These are phyloP conservation scores for Wilcoxina mikolae DNA, from an alignment of 495 filamentous ascomycete genomes.

Conservation along the genomic window DNA sequence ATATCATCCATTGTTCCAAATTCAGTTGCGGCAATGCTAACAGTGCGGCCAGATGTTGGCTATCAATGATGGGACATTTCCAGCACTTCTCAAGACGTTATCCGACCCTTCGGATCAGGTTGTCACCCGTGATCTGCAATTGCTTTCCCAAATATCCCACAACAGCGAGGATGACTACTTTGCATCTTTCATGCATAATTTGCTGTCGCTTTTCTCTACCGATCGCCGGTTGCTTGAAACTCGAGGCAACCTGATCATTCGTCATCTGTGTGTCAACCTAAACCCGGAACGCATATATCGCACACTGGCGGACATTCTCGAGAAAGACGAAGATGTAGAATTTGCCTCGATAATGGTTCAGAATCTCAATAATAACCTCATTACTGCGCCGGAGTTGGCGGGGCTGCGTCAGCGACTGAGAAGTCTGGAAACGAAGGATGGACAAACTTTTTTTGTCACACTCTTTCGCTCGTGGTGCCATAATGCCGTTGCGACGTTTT, in stretches of 20 bases:
- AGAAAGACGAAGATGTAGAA: conserved; percentile 95
- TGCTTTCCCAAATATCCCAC: conserved; percentile 87
- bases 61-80: conserved; percentile 94
- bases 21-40: conserved; percentile 16
- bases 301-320: conserved; percentile 87
- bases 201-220: conserved; percentile 87
- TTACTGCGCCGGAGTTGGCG: conserved; percentile 86
- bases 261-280: conserved; percentile 82
- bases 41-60: conserved; percentile 41
- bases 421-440: conserved; percentile 84
- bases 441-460: conserved; percentile 85
- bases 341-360: conserved; percentile 99
- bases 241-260: conserved; percentile 87
- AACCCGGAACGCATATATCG: conserved; percentile 93
- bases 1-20: conserved; percentile 2
- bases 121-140: conserved; percentile 84
- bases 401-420: conserved; percentile 80
- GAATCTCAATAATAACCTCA: conserved; percentile 97
- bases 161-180: conserved; percentile 98
- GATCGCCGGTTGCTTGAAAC: conserved; percentile 83
- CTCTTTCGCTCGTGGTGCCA: conserved; percentile 97
- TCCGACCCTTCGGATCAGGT: conserved; percentile 93
- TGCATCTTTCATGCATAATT: conserved; percentile 91
- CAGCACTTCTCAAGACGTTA: conserved; percentile 86
- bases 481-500: conserved; percentile 96